A percentile compares a stretch with the other conserved stretches of the same genome.
phyloP scores from a whole-genome alignment of 1,139 yeast species.

The Lodderomyces metapsilosis region DNA sequence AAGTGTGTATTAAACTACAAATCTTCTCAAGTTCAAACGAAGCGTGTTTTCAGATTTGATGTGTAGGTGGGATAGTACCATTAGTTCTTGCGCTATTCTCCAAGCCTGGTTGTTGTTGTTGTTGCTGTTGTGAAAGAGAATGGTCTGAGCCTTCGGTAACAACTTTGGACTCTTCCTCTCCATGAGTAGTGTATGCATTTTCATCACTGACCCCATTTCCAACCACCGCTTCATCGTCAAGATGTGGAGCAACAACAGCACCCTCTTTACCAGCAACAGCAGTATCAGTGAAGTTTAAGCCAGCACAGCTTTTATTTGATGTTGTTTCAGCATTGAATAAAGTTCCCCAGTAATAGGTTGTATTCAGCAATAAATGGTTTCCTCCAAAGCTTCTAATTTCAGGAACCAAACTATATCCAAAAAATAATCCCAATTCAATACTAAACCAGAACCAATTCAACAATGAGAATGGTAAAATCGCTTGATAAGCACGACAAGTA shows the following conservation, averaged over 20 bases:
- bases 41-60: background rate
- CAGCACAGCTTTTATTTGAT: background rate
- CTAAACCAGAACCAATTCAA: slow-evolving; percentile 28
- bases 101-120: background rate
- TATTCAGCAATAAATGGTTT: slow-evolving; percentile 4
- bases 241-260: background rate
- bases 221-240: slow-evolving; percentile 1
- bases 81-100: background rate
- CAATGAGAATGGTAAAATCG: slow-evolving; percentile 29
- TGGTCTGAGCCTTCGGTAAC: background rate
- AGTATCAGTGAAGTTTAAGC: background rate
- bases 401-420: slow-evolving; percentile 25
- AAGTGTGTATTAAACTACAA: background rate
- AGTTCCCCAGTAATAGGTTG: slow-evolving; percentile 11
- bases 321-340: background rate
- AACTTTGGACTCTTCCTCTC: background rate
- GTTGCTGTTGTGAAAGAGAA: background rate
- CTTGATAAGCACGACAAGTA: slow-evolving; percentile 27
- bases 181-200: background rate
- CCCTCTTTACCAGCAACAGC: background rate
- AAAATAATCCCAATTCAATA: slow-evolving; percentile 21
- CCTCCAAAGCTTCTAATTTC: slow-evolving; percentile 11
- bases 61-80: background rate
- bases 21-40: background rate
- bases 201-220: slow-evolving; percentile 1